Evolutionary conservation across 2,329 filamentous ascomycete genomes (phyloP).

Genomic region (Zopfia rhizophila): DNA sequence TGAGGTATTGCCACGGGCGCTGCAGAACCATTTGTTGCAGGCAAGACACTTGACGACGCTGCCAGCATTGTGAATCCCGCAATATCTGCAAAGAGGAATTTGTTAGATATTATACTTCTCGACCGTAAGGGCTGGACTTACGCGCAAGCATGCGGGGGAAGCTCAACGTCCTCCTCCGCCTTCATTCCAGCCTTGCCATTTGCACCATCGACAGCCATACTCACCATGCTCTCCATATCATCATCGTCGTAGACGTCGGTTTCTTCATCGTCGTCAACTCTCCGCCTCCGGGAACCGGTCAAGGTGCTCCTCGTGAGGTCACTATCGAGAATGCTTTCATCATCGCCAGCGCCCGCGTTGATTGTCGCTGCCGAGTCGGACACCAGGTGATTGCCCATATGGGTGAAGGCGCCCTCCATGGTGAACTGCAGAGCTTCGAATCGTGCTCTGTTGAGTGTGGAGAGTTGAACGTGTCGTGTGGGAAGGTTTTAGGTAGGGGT

Average conservation of each 20-base stretch:
- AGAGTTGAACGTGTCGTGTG: constrained; percentile 17
- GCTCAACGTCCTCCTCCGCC: constrained; percentile 80
- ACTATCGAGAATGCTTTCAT: constrained; percentile 83
- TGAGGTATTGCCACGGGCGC: constrained; percentile 93
- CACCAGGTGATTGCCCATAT: constrained; percentile 86
- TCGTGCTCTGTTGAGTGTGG: constrained; percentile 15
- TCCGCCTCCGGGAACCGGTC: constrained; percentile 68
- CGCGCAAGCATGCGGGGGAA: constrained; percentile 95
- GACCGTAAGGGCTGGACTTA: constrained; percentile 54
- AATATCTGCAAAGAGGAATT: constrained; percentile 71
- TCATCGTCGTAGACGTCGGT: constrained; percentile 87
- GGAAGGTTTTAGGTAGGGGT: constrained; percentile 12
- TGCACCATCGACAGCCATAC: constrained; percentile 80
- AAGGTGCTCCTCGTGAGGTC: constrained; percentile 66
- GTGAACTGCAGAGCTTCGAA: constrained; percentile 23
- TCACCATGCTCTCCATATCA: constrained; percentile 75
- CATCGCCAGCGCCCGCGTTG: constrained; percentile 87
- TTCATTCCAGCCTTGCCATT: constrained; percentile 66
- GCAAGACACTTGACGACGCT: constrained; percentile 96
- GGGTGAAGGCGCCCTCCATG: constrained; percentile 90
- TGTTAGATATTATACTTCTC: constrained; percentile 10
- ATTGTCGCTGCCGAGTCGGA: constrained; percentile 87
- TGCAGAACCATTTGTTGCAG: constrained; percentile 99
- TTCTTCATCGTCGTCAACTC: constrained; percentile 85
- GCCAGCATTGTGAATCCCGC: constrained; percentile 94